These are phyloP conservation scores for Fagopyrum esculentum DNA, from an alignment of 148 eudicot species.

Conservation along the genomic window DNA sequence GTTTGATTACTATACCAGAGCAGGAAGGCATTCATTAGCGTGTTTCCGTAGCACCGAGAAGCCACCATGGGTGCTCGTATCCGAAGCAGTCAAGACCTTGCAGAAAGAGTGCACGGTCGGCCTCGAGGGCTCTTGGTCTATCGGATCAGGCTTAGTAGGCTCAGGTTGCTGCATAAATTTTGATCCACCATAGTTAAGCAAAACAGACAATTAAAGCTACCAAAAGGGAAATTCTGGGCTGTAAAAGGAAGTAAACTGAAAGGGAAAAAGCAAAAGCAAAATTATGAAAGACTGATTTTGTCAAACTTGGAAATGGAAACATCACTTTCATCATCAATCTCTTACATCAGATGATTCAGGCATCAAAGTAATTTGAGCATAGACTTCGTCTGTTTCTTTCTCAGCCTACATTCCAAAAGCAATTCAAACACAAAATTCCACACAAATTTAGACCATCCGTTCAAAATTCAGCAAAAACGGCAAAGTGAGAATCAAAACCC, in stretches of 20 bases:
- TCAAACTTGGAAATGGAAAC: constrained; percentile 8
- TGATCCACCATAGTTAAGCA: background rate
- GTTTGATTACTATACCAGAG: constrained; percentile 59
- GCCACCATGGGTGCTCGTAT: constrained; percentile 98
- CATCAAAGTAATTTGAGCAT: constrained; percentile 77
- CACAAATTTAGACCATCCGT: background rate
- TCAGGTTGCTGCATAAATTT: constrained; percentile 52
- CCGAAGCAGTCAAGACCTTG: constrained; percentile 90
- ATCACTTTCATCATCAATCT: constrained; percentile 17
- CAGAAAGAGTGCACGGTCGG: constrained; percentile 69
- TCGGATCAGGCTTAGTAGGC: constrained; percentile 50
- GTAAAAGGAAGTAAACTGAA: constrained; percentile 6
- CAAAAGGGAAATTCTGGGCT: background rate
- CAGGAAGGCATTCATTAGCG: constrained; percentile 92
- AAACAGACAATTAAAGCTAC: background rate
- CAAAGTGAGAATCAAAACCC: background rate
- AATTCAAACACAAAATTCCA: constrained; percentile 9
- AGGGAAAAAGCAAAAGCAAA: background rate
- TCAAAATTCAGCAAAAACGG: constrained; percentile 4
- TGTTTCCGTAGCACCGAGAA: constrained; percentile 94
- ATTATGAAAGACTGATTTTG: constrained; percentile 1
- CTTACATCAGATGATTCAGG: constrained; percentile 70
- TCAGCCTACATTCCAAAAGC: constrained; percentile 63
- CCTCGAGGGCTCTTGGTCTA: constrained; percentile 49
- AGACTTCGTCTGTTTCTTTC: constrained; percentile 90